phyloP scores from a whole-genome alignment of 768 basidiomycete species.

The Macrolepiota albuminosa region DNA sequence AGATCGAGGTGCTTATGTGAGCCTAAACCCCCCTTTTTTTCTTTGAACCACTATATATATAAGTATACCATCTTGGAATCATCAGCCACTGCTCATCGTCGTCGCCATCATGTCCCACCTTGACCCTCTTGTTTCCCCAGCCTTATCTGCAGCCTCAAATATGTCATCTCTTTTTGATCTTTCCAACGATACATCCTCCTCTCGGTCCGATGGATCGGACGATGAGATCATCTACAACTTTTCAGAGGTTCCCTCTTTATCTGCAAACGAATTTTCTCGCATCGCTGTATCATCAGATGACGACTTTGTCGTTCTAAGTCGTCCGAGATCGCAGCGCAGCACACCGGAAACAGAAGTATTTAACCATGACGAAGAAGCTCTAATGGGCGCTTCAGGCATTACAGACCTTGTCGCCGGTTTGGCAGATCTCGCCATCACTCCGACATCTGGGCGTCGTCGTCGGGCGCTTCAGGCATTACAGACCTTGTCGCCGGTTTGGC shows the following conservation, averaged over 20 bases:
- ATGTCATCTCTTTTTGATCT: slow-evolving; percentile 22
- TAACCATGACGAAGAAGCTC: slow-evolving; percentile 2
- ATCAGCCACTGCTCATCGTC: background rate
- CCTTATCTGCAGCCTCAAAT: slow-evolving; percentile 19
- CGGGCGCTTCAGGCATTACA: slow-evolving; percentile 4
- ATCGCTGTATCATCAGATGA: slow-evolving; percentile 35
- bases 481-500: slow-evolving; percentile 10
- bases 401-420: slow-evolving; percentile 10
- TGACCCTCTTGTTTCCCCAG: slow-evolving; percentile 16
- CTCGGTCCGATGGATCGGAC: slow-evolving; percentile 35
- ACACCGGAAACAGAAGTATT: slow-evolving; percentile 3
- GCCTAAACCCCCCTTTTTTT: background rate
- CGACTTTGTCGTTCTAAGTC: slow-evolving; percentile 44
- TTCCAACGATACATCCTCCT: slow-evolving; percentile 3
- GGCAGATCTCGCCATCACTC: slow-evolving; percentile 5
- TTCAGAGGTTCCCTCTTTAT: slow-evolving; percentile 28
- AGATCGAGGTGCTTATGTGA: background rate
- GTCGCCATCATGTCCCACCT: slow-evolving; percentile 1
- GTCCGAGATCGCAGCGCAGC: slow-evolving; percentile 10
- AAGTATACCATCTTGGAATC: background rate
- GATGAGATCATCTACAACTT: slow-evolving; percentile 55
- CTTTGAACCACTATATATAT: background rate
- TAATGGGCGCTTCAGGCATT: slow-evolving; percentile 3
- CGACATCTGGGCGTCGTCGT: background rate
- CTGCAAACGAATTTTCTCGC: slow-evolving; percentile 21